Percentiles rank a stretch among this genome's conserved stretches.
Conservation (phyloP, 345 rosid genomes). For the Hibiscus mutabilis region DNA sequence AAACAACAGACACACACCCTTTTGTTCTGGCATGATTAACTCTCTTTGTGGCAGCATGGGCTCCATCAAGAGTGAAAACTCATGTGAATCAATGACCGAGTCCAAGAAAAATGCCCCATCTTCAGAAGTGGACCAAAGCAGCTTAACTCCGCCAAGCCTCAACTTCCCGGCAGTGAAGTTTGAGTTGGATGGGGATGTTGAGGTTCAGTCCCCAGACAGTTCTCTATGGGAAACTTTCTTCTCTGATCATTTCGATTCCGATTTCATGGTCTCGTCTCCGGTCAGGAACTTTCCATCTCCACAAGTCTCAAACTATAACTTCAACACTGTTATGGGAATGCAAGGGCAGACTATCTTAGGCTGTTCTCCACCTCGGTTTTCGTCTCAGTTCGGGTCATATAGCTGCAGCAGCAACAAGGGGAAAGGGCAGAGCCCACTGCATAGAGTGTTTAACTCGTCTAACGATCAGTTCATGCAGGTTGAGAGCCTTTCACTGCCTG, state of each 20-base stretch:
- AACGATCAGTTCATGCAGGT: conserved; percentile 42
- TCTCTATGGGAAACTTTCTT: conserved; percentile 53
- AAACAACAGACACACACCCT: neutral
- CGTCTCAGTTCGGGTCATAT: conserved; percentile 29
- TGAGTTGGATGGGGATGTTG: conserved; percentile 46
- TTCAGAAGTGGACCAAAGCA: conserved; percentile 24
- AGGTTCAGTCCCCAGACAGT: conserved; percentile 50
- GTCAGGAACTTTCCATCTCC: conserved; percentile 40
- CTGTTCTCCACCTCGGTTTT: conserved; percentile 37
- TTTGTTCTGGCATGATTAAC: conserved; percentile 23
- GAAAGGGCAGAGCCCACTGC: conserved; percentile 40
- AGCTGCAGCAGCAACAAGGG: conserved; percentile 19
- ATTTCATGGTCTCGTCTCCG: conserved; percentile 62
- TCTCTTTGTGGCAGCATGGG: conserved; percentile 38
- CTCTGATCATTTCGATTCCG: conserved; percentile 46
- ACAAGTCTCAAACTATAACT: conserved; percentile 16
- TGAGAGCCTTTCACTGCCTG: conserved; percentile 39
- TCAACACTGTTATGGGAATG: conserved; percentile 24
- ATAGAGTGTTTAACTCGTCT: conserved; percentile 40
- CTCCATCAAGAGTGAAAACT: conserved; percentile 33
- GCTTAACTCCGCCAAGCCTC: conserved; percentile 45
- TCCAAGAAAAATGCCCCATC: conserved; percentile 25
- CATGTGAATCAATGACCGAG: conserved; percentile 28
- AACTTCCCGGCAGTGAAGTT: conserved; percentile 37
- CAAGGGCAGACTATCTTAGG: conserved; percentile 36